Evolutionary conservation across 306 rosid species (phyloP).

Genomic region (Mimosa pudica): DNA sequence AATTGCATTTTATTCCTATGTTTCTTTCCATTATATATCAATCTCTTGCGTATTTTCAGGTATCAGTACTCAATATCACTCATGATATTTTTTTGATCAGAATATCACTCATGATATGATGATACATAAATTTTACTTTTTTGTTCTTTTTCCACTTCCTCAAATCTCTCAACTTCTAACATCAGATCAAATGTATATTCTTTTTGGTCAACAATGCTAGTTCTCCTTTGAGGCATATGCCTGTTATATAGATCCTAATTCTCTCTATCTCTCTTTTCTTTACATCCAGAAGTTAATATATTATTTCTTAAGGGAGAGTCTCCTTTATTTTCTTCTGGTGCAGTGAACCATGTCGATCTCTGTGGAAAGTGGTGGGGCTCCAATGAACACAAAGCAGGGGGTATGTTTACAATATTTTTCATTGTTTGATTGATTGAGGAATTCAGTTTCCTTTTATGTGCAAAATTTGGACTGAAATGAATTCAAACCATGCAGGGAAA

Average conservation of each 20-base stretch:
- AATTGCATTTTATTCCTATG: not conserved
- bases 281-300: not conserved
- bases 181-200: not conserved
- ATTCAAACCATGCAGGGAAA: slow-evolving; percentile 47
- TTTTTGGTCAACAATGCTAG: not conserved
- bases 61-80: not conserved
- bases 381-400: not conserved
- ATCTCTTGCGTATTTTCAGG: not conserved
- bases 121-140: too few relatives aligned
- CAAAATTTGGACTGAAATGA: not conserved
- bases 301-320: not conserved
- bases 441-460: not conserved
- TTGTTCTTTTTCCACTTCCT: not conserved
- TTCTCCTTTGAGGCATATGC: not conserved
- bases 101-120: not conserved
- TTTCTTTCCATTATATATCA: not conserved
- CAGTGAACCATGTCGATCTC: slow-evolving; percentile 6
- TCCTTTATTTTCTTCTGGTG: not conserved
- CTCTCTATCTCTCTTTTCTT: not conserved
- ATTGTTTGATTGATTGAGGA: not conserved
- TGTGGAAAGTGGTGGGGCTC: not conserved
- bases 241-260: too few relatives aligned
- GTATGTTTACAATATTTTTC: not conserved
- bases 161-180: not conserved
- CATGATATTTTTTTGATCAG: too few relatives aligned